Evolutionary conservation across 2,329 filamentous ascomycete genomes (phyloP), one percentile per base, ranked within the genome.

Genomic region (Pseudogymnoascus sp.): DNA sequence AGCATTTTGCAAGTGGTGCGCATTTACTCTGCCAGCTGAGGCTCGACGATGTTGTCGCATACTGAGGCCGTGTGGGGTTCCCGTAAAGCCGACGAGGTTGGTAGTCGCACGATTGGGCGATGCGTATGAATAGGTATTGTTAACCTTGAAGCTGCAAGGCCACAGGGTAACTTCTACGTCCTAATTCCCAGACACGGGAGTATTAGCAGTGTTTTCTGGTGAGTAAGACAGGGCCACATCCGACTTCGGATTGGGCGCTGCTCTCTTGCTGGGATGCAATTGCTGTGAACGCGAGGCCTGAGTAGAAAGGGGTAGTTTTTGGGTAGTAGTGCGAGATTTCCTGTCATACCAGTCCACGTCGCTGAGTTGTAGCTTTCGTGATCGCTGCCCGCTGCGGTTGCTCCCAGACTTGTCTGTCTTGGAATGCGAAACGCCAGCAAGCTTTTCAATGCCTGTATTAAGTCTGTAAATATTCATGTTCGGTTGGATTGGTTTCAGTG

Each of bases 341-440:
- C 59, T 62, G 64, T 67, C 80, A 79, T 93, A 97, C 94, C 94
- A 99, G 76, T 99, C 93, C 75, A 99, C 91, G 76, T 99, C 94
- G 76, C 91, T 96, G 64, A 97, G 84, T 74, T 97, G 93, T 64
- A 99, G 80, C 76, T 96, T 96, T 71, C 94, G 86, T 63, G 90
- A 87, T 66, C 92, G 88, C 74, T 96, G 92, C 64, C 88, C 87
- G 71, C 83, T 84, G 64, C 82, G 82, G 45, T 70, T 72, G 62
- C 71, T 73, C 55, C 70, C 69, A 62, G 71, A 74, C 65, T 76
- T 74, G 55, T 75, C 72, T 65, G 68, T 66, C 68, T 69, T 69
- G 38, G 68, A 63, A 67, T 67, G 68, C 59, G 63, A 70, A 64
- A 68, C 65, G 61, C 63, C 67, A 62, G 69, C 82, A 82, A 70